Conservation (phyloP, 129 eudicot species). For the Lactuca saligna region DNA sequence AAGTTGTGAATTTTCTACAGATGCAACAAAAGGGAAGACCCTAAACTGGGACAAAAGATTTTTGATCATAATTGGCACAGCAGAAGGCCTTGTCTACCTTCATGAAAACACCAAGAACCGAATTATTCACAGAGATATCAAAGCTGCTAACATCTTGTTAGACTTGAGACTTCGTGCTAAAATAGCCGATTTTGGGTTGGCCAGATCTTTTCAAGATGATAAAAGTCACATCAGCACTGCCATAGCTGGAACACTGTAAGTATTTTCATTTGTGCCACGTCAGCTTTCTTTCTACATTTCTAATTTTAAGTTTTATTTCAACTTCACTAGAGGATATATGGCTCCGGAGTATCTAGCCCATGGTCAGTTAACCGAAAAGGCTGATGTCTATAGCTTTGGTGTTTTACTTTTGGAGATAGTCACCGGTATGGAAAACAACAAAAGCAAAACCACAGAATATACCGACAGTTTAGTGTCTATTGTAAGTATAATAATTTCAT, state of each 20-base stretch:
- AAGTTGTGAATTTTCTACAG: conserved; percentile 34
- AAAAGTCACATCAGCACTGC: conserved; percentile 83
- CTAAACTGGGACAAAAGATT: conserved; percentile 77
- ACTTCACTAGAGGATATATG: conserved; percentile 49
- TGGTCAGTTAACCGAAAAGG: conserved; percentile 69
- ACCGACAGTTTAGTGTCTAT: conserved; percentile 57
- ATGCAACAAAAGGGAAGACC: conserved; percentile 56
- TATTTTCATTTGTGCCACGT: not conserved
- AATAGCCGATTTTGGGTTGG: conserved; percentile 89
- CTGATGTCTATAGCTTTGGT: conserved; percentile 78
- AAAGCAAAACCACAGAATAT: conserved; percentile 49
- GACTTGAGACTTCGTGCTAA: conserved; percentile 73
- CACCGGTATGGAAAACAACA: conserved; percentile 63
- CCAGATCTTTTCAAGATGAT: conserved; percentile 83
- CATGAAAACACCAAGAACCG: conserved; percentile 65
- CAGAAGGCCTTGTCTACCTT: conserved; percentile 86
- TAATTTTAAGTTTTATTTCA: not conserved
- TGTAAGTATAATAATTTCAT: conserved; percentile 33
- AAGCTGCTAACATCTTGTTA: conserved; percentile 72
- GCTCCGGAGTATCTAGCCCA: conserved; percentile 76
- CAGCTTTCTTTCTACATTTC: not conserved
- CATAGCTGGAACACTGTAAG: conserved; percentile 84
- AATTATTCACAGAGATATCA: conserved; percentile 73
- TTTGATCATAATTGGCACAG: conserved; percentile 59
- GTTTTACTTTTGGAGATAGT: conserved; percentile 66